phyloP scores from a whole-genome alignment of 768 basidiomycete species.

The Gymnopilus junonius region DNA sequence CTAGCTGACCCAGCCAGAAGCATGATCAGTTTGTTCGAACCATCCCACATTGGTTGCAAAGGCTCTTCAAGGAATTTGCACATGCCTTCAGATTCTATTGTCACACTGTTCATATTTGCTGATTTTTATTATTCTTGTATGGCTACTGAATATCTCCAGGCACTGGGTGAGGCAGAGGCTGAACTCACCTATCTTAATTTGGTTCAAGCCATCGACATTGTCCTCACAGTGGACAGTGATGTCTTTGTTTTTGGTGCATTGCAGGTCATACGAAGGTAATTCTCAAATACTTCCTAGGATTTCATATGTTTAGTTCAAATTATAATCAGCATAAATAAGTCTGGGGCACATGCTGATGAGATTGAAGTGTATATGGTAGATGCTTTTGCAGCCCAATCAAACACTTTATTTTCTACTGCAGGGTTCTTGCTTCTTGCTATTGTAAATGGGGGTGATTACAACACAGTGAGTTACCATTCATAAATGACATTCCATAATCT shows the following conservation, averaged over 20 bases:
- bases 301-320: neutral
- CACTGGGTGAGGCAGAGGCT: constrained; percentile 48
- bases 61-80: constrained; percentile 33
- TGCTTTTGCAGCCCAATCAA: neutral
- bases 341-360: neutral
- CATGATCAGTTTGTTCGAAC: constrained; percentile 34
- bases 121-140: neutral
- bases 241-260: neutral
- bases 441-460: neutral
- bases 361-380: neutral
- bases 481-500: neutral
- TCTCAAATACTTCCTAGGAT: neutral
- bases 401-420: neutral
- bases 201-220: neutral
- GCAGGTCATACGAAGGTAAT: neutral
- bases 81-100: constrained; percentile 47
- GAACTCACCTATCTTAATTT: constrained; percentile 10
- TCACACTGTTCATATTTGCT: constrained; percentile 20
- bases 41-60: constrained; percentile 31
- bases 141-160: constrained; percentile 18
- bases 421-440: neutral
- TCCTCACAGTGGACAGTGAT: neutral
- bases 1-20: constrained; percentile 43
- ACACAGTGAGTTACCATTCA: neutral
- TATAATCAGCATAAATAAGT: neutral